Conservation (phyloP, 352 stramenopile genomes). For the Globisporangium sylvaticum region DNA sequence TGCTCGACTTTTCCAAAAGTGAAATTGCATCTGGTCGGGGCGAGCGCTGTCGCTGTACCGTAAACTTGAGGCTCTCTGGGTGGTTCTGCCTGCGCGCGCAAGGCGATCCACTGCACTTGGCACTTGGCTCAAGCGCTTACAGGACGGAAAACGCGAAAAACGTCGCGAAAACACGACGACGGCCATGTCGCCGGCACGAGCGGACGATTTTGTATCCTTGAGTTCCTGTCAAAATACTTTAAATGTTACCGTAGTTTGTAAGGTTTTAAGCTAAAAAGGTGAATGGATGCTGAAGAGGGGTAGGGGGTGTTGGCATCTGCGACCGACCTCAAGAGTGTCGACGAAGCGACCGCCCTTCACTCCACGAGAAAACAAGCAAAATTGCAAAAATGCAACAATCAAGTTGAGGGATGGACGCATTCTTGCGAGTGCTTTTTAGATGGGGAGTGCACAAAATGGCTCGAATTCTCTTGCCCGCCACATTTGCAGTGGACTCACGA, state of each 20-base stretch:
- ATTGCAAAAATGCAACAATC: neutral
- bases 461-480: neutral
- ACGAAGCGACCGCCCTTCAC: neutral
- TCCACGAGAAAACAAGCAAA: neutral
- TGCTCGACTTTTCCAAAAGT: too few species aligned
- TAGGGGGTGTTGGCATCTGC: neutral
- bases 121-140: too few species aligned
- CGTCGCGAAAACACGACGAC: neutral
- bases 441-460: neutral
- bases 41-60: neutral
- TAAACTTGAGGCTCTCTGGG: neutral
- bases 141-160: neutral
- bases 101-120: too few species aligned
- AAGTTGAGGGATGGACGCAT: neutral
- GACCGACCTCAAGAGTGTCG: neutral
- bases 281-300: too few species aligned
- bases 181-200: constrained; percentile 5
- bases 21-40: neutral
- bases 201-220: constrained; percentile 8
- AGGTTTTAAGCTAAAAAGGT: too few species aligned
- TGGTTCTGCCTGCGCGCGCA: neutral
- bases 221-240: neutral
- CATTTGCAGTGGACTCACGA: too few species aligned
- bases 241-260: too few species aligned
- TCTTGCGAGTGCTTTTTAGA: too few species aligned